Percentiles rank a stretch among this genome's conserved stretches.
These are phyloP conservation scores for Xylariaceae sp. DNA, from an alignment of 2,329 filamentous ascomycete genomes.

Conservation along the genomic window DNA sequence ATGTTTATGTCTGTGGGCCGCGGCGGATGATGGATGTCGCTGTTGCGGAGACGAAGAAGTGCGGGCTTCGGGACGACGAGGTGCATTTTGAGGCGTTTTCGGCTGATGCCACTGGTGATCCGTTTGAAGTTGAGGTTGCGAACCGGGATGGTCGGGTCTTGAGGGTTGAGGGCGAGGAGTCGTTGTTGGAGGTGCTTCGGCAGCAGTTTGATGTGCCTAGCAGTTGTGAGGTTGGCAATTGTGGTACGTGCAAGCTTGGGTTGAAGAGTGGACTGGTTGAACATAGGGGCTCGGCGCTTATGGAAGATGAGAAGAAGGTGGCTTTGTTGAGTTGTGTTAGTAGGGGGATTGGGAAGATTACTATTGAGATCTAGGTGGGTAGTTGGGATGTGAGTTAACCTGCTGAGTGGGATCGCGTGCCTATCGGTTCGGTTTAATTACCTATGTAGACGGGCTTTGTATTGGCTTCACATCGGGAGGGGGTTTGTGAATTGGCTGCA, in stretches of 20 bases:
- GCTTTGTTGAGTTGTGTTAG: conserved; percentile 51
- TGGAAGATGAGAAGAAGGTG: conserved; percentile 41
- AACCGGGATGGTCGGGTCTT: conserved; percentile 40
- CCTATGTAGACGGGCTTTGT: too few species aligned
- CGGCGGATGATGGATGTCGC: conserved; percentile 53
- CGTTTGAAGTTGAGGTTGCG: conserved; percentile 54
- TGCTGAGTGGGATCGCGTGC: neutral
- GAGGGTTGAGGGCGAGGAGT: conserved; percentile 46
- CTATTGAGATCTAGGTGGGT: conserved; percentile 42
- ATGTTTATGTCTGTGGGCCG: conserved; percentile 60
- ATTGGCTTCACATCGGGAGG: too few species aligned
- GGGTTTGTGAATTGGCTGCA: too few species aligned
- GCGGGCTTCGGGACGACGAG: conserved; percentile 45
- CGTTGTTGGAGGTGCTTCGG: conserved; percentile 46
- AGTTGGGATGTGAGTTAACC: neutral
- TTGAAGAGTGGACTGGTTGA: conserved; percentile 43
- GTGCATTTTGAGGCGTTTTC: conserved; percentile 60
- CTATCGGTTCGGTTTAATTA: too few species aligned
- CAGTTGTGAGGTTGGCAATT: conserved; percentile 53
- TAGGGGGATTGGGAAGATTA: conserved; percentile 47
- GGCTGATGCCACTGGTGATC: conserved; percentile 51
- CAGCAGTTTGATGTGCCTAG: conserved; percentile 42
- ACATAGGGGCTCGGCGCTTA: conserved; percentile 47
- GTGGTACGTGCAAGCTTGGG: conserved; percentile 47
- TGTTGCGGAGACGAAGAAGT: conserved; percentile 37